Conservation (phyloP, 257 asterid genomes). For the Nicotiana tomentosiformis region DNA sequence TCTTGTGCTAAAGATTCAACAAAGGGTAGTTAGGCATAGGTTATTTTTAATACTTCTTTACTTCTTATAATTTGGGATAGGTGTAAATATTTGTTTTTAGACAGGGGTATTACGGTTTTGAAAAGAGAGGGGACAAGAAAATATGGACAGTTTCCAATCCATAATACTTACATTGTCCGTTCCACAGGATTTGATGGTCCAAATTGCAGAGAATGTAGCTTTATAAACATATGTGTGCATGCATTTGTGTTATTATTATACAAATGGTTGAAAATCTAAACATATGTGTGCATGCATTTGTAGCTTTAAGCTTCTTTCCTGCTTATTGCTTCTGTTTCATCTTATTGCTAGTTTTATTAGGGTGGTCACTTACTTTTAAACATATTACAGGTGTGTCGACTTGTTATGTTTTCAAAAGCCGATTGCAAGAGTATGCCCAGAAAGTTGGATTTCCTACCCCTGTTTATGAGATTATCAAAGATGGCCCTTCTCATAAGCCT, state of each 20-base stretch:
- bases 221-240: neutral
- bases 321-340: neutral
- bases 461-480: constrained; percentile 71
- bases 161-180: neutral
- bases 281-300: neutral
- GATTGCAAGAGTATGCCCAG: constrained; percentile 89
- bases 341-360: neutral
- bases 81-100: neutral
- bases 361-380: neutral
- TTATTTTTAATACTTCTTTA: neutral
- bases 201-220: neutral
- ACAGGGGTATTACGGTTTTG: neutral
- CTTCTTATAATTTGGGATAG: neutral
- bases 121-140: neutral
- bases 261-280: neutral
- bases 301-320: neutral
- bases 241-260: neutral
- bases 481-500: constrained; percentile 95
- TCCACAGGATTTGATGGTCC: neutral
- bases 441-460: constrained; percentile 74
- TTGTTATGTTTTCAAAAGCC: constrained; percentile 90
- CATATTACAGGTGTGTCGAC: constrained; percentile 55
- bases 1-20: neutral
- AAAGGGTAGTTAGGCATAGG: neutral
- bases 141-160: neutral